Evolutionary conservation across 1,139 yeast species (phyloP).

Genomic region (Meyerozyma athensensis): DNA sequence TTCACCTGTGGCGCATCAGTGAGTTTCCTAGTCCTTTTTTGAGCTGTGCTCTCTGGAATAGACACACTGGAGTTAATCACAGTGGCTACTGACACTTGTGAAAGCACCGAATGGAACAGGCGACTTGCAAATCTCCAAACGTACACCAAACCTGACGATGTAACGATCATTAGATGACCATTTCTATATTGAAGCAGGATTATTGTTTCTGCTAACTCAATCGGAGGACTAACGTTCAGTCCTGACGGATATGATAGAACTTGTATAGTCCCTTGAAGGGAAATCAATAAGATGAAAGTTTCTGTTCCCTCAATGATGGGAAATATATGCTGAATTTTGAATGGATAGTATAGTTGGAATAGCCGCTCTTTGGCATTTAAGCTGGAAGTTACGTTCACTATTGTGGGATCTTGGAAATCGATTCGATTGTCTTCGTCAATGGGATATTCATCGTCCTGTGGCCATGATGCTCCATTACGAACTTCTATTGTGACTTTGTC

Average conservation of each 20-base stretch:
- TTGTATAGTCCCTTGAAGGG: constrained; percentile 67
- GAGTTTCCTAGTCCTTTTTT: constrained; percentile 12
- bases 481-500: constrained; percentile 30
- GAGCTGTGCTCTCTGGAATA: not conserved
- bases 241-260: constrained; percentile 69
- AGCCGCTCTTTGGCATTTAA: constrained; percentile 14
- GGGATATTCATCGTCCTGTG: constrained; percentile 26
- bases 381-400: constrained; percentile 30
- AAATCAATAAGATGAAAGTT: constrained; percentile 50
- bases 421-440: constrained; percentile 24
- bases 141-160: constrained; percentile 45
- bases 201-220: constrained; percentile 57
- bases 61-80: constrained; percentile 32
- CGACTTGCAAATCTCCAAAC: constrained; percentile 40
- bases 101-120: constrained; percentile 25
- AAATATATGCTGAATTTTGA: constrained; percentile 37
- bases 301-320: constrained; percentile 26
- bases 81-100: constrained; percentile 48
- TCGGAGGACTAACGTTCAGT: constrained; percentile 39
- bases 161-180: constrained; percentile 51
- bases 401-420: constrained; percentile 45
- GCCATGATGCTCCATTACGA: constrained; percentile 43
- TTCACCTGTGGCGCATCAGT: constrained; percentile 13
- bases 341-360: constrained; percentile 36
- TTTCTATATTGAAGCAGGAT: constrained; percentile 48